These are phyloP conservation scores for Yamadazyma mexicana DNA, from an alignment of 1,139 yeast species.

Conservation along the genomic window DNA sequence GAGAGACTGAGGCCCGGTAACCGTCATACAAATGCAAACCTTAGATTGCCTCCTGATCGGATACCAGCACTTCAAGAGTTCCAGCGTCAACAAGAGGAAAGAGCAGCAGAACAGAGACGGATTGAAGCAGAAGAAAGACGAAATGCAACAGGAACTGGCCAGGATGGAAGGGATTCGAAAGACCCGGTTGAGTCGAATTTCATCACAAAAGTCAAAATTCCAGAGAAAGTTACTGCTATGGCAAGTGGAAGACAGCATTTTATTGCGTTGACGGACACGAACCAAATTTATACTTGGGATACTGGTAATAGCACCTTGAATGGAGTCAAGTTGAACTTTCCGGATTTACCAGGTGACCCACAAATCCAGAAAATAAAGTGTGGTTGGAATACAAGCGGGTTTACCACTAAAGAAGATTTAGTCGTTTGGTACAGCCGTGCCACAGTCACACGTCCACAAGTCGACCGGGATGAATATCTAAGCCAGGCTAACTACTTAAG, in stretches of 20 bases:
- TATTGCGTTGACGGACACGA: constrained; percentile 56
- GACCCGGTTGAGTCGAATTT: constrained; percentile 27
- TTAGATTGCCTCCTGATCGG: constrained; percentile 22
- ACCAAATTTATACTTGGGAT: constrained; percentile 67
- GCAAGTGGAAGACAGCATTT: constrained; percentile 70
- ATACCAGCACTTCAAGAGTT: constrained; percentile 13
- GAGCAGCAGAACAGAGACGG: constrained; percentile 6
- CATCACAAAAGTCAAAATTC: constrained; percentile 28
- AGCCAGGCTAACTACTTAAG: constrained; percentile 39
- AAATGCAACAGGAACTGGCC: neutral
- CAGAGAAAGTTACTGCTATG: constrained; percentile 43
- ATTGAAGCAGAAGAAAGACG: neutral
- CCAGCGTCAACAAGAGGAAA: constrained; percentile 10
- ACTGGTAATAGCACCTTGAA: constrained; percentile 35
- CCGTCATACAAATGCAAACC: constrained; percentile 19
- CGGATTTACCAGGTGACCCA: constrained; percentile 11
- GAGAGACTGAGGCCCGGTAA: too few species aligned
- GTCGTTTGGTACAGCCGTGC: constrained; percentile 59
- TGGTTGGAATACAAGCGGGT: constrained; percentile 69
- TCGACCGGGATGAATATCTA: constrained; percentile 19
- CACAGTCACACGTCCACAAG: constrained; percentile 15
- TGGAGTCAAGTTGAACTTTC: constrained; percentile 53
- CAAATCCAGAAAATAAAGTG: constrained; percentile 51
- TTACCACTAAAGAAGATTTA: constrained; percentile 53
- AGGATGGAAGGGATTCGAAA: too few species aligned